phyloP scores from a whole-genome alignment of 495 filamentous ascomycete species.

The Lichenothelia convexa region DNA sequence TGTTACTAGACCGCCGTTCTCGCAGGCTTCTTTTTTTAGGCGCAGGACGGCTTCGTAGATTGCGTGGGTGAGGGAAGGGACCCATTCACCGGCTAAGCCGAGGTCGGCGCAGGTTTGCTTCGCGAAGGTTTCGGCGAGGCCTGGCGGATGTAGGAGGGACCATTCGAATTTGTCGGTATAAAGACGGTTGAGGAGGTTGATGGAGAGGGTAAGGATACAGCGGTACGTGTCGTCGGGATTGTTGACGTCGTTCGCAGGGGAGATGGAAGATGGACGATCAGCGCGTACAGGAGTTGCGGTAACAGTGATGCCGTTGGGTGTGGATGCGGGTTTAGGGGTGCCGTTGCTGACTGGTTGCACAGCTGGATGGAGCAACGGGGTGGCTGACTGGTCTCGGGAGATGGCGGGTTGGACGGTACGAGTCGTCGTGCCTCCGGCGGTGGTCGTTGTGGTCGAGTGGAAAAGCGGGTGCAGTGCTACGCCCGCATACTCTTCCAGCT shows the following conservation, averaged over 20 bases:
- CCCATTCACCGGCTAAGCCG: constrained; percentile 79
- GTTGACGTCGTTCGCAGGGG: constrained; percentile 30
- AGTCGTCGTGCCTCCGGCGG: constrained; percentile 23
- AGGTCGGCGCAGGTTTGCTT: constrained; percentile 82
- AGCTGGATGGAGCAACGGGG: constrained; percentile 16
- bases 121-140: constrained; percentile 83
- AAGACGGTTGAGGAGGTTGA: constrained; percentile 79
- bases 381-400: constrained; percentile 26
- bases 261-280: constrained; percentile 13
- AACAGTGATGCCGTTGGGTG: constrained; percentile 30
- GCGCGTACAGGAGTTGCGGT: constrained; percentile 32
- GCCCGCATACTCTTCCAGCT: constrained; percentile 90
- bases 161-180: constrained; percentile 98
- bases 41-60: constrained; percentile 92
- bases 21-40: constrained; percentile 89
- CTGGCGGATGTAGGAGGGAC: constrained; percentile 82
- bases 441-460: constrained; percentile 37
- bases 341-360: neutral
- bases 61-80: constrained; percentile 80
- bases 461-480: constrained; percentile 87
- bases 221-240: constrained; percentile 86
- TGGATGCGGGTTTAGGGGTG: constrained; percentile 26
- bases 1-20: constrained; percentile 65
- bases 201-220: constrained; percentile 76
- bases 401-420: constrained; percentile 24